Conservation (phyloP, 768 basidiomycete genomes). For the Suillus subalutaceus region DNA sequence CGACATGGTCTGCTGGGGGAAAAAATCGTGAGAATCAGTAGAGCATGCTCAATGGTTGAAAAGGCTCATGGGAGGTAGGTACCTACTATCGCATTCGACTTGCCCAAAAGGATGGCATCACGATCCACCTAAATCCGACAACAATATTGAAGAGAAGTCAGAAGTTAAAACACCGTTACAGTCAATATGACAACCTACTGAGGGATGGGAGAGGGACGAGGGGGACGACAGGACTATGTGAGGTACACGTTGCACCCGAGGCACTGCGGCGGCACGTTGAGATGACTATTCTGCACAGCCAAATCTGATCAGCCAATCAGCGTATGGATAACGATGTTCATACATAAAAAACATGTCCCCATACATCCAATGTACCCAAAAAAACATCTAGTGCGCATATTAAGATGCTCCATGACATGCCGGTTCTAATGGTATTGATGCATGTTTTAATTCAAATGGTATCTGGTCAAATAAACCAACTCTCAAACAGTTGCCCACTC, state of each 20-base stretch:
- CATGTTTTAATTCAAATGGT: neutral
- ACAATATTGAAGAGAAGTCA: too few species aligned
- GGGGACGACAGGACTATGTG: neutral
- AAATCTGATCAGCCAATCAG: neutral
- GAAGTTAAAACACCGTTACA: too few species aligned
- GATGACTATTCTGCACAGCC: neutral
- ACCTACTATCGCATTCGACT: too few species aligned
- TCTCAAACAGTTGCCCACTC: neutral
- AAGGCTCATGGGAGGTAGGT: too few species aligned
- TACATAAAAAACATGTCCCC: neutral
- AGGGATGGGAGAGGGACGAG: neutral
- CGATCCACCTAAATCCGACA: too few species aligned
- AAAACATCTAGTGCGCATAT: neutral
- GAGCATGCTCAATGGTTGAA: too few species aligned
- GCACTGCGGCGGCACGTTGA: neutral
- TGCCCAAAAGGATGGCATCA: too few species aligned
- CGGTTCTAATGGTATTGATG: neutral
- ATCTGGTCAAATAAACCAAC: neutral
- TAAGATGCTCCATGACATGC: constrained; percentile 1
- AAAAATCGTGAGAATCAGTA: too few species aligned
- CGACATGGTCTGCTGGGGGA: too few species aligned
- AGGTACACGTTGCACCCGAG: neutral
- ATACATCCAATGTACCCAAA: constrained; percentile 2
- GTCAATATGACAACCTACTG: too few species aligned
- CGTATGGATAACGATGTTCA: neutral